phyloP scores from a whole-genome alignment of 2,329 filamentous ascomycete genomes.

The Chalaropsis thielavioides region DNA sequence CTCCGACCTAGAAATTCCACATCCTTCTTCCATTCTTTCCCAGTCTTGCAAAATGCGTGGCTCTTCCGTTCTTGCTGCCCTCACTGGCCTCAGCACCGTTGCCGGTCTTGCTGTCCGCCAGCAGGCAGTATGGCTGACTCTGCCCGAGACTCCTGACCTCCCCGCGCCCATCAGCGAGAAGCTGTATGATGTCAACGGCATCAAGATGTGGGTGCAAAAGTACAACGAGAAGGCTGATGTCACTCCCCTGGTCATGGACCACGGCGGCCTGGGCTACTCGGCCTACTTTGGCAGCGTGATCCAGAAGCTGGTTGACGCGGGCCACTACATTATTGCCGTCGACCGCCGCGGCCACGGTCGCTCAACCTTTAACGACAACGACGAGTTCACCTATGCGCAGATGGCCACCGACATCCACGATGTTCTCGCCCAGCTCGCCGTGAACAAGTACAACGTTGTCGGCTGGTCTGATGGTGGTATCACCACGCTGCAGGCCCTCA shows the following conservation, averaged over 20 bases:
- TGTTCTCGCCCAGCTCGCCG: constrained; percentile 23
- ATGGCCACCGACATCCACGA: constrained; percentile 27
- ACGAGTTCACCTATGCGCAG: constrained; percentile 28
- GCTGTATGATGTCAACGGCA: constrained; percentile 25
- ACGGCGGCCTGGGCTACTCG: constrained; percentile 30
- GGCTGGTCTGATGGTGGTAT: constrained; percentile 31
- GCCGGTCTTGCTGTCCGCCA: constrained; percentile 21
- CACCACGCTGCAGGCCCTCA: constrained; percentile 27
- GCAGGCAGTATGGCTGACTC: constrained; percentile 24
- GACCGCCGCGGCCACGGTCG: constrained; percentile 31
- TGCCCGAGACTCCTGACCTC: constrained; percentile 28
- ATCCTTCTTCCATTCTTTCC: not conserved
- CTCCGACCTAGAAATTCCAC: not conserved
- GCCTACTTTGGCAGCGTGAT: constrained; percentile 30
- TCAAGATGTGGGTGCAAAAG: constrained; percentile 29
- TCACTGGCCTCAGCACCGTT: constrained; percentile 1
- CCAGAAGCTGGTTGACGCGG: constrained; percentile 23
- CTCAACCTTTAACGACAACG: constrained; percentile 25
- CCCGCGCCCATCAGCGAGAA: constrained; percentile 25
- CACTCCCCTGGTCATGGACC: constrained; percentile 27
- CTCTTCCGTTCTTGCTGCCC: constrained; percentile 7
- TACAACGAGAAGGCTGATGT: constrained; percentile 27
- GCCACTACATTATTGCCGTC: constrained; percentile 28
- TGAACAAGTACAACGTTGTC: constrained; percentile 25
- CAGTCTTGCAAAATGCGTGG: constrained; percentile 4